phyloP scores from a whole-genome alignment of 1,284 basidiomycete genomes.

The Amylostereum chailletii region DNA sequence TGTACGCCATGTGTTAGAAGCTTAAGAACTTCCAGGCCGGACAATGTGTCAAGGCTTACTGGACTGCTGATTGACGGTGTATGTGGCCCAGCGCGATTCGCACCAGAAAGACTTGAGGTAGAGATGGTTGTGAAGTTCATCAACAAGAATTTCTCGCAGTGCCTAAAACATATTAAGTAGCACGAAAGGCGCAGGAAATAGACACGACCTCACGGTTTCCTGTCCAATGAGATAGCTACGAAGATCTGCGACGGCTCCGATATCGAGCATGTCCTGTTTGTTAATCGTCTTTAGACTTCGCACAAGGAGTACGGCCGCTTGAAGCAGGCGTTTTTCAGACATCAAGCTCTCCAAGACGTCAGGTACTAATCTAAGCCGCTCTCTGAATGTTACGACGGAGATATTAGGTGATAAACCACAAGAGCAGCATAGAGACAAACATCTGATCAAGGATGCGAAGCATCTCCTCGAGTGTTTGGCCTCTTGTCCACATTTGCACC shows the following conservation, averaged over 20 bases:
- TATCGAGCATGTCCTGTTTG: conserved; percentile 87
- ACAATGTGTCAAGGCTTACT: conserved; percentile 39
- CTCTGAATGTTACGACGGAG: conserved; percentile 38
- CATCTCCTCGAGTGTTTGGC: conserved; percentile 86
- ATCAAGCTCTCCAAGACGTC: conserved; percentile 92
- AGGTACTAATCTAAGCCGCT: conserved; percentile 85
- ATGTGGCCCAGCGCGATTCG: conserved; percentile 86
- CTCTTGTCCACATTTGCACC: conserved; percentile 77
- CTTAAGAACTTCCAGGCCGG: conserved; percentile 1
- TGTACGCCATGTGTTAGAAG: conserved; percentile 16
- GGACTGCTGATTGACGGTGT: conserved; percentile 70
- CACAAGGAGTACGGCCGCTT: conserved; percentile 85
- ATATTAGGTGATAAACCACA: conserved; percentile 8
- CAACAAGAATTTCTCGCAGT: conserved; percentile 85
- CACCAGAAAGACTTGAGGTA: conserved; percentile 97
- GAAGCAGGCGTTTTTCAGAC: conserved; percentile 88
- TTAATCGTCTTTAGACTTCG: conserved; percentile 87
- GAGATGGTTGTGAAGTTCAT: conserved; percentile 96
- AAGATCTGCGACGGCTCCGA: conserved; percentile 89
- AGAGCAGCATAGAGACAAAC: conserved; percentile 36
- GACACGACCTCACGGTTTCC: conserved; percentile 59
- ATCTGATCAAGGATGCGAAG: conserved; percentile 84
- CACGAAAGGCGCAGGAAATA: not conserved
- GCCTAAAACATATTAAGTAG: conserved; percentile 38
- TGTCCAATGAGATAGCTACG: conserved; percentile 81